These are phyloP conservation scores for Fusarium illudens DNA, from an alignment of 2,329 filamentous ascomycete genomes.

Conservation along the genomic window DNA sequence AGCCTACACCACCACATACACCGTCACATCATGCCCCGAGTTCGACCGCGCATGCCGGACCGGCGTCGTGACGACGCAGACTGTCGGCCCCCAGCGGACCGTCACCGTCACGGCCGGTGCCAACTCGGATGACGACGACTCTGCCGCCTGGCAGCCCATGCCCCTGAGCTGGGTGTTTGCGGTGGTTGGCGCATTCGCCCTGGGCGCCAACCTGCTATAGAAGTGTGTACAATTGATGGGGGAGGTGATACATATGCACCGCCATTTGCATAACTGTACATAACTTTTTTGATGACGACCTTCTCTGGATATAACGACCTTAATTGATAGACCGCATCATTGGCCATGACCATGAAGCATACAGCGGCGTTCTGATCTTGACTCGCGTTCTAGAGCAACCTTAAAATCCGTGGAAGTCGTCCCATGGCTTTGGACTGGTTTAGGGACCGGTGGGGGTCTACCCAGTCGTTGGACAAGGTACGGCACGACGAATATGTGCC, in stretches of 20 bases:
- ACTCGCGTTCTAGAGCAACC: background rate
- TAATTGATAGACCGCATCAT: conserved; percentile 25
- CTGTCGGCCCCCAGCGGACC: conserved; percentile 25
- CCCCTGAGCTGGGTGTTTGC: conserved; percentile 33
- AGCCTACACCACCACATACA: conserved; percentile 41
- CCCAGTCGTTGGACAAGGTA: too few species aligned
- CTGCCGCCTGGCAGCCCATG: conserved; percentile 25
- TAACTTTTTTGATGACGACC: conserved; percentile 12
- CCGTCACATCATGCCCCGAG: conserved; percentile 40
- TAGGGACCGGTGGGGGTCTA: too few species aligned
- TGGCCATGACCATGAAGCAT: conserved; percentile 9
- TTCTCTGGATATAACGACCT: conserved; percentile 19
- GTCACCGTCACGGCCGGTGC: conserved; percentile 36
- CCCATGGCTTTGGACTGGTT: background rate
- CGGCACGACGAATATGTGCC: background rate
- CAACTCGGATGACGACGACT: conserved; percentile 15
- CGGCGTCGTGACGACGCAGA: conserved; percentile 41
- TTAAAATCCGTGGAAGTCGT: background rate
- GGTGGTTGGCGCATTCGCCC: conserved; percentile 30
- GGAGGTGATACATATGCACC: too few species aligned
- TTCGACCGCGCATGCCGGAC: conserved; percentile 38
- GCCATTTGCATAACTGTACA: conserved; percentile 24
- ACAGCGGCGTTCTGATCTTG: conserved; percentile 23
- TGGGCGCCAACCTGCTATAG: conserved; percentile 41
- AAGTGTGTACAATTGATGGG: background rate